Base-by-base conservation (phyloP, 2,329 filamentous ascomycete genomes). In the Fusarium oxysporum region DNA sequence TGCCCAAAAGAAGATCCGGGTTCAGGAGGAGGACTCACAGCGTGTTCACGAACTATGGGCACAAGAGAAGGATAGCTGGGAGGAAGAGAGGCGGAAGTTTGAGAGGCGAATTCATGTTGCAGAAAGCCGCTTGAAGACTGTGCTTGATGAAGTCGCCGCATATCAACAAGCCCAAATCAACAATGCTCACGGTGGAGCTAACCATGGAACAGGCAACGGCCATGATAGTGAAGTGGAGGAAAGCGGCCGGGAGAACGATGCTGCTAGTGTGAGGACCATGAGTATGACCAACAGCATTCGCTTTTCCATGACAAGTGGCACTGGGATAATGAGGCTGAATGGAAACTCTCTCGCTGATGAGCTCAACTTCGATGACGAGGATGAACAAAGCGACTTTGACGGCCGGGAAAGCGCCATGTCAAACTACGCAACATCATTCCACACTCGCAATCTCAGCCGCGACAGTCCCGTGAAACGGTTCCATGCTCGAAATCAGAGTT, bases 61-160 rank as follows among this genome's bases (percentile, higher is more conserved):
- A 16, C 91, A 90, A 58, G 96, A 99, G 73, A 96, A 92, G 79
- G 91, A 96, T 61, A 85, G 86, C 5, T 98, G 95, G 95, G 92
- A 95, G 17, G 91, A 92, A 51, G 95, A 97, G 80, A 92, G 91
- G 77, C 91, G 95, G 61, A 92, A 90, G 62, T 88, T 94, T 68
- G 96, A 99, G 81, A 91, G 93, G 63, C 94, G 93, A 75, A 84
- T 97, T 19, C 95, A 98, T 80, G 88, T 98, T n/a, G 93, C 95
- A 4, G 96, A 99, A 83, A 93, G 89, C 35, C 91, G 96, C 41
- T 82, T 99, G 61, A 96, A 96, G 80, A 87, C 90, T 16, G 89
- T 99, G 16, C 86, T 99, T 48, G 94, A 96, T 41, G 96, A 98
- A 81, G 89, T 99, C 55, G 91, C 91, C n/a, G 87, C 89, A 7